Base-by-base conservation (phyloP, 495 filamentous ascomycete genomes). In the Xylaria scruposa region DNA sequence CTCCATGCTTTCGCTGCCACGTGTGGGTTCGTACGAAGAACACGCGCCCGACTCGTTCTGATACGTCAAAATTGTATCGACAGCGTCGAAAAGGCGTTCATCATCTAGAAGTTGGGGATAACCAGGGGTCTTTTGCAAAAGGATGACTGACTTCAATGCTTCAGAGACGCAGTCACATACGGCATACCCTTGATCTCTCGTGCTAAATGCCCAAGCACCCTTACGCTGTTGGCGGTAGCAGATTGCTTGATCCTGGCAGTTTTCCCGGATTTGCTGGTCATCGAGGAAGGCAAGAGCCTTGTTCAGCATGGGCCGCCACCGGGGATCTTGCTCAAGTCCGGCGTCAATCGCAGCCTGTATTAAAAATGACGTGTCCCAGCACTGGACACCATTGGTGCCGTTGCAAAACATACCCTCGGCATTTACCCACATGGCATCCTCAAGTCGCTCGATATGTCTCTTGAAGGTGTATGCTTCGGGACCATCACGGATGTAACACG, bases 121-220 rank as follows among this genome's bases (percentile, higher is more conserved):
- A 4, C 89, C 88, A 15, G 92, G 88, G 46, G 91, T 89, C 56
- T 88, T 87, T 80, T 99, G 96, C 2, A 98, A 88, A 74, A 96
- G 87, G 42, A 99, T 88, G 19, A 95, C 91, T 0, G 94, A 89
- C 74, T 97, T 97, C 17, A 98, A 80, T 3, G 90, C 97, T 83
- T 99, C 96, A 0, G 95, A 90, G 2, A 96, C 93, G 76, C 95
- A 98, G 79, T 99, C 96, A 73, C 91, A 94, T 51, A 99, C 97
- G 1, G 93, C 94, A 78, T 99, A 99, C 21, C 97, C 96, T 77
- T 99, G 96, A 26, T 89, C 89, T 77, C 89, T 92, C 72, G 91
- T 99, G 78, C 93, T 97, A 79, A 99, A 99, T 0, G 92, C 92
- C 96, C 96, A 99, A 3, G 90, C 96, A 17, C 96, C 97, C 78